These are phyloP conservation scores for Calocybe cyanea DNA, from an alignment of 768 basidiomycete species.

Conservation along the genomic window DNA sequence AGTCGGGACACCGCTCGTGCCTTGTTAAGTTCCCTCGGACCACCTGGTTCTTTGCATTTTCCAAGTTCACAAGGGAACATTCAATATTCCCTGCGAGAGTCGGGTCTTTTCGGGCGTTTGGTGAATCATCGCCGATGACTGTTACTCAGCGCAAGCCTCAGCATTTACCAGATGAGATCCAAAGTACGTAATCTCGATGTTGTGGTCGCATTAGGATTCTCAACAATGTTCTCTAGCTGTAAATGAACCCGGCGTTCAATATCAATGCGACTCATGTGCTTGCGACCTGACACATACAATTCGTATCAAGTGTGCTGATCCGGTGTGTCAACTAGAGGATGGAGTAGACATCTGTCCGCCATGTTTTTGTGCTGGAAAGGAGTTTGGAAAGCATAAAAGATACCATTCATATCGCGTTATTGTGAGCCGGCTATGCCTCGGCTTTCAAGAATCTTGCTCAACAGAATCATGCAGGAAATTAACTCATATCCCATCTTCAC, in stretches of 20 bases:
- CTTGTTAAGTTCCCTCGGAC: constrained; percentile 3
- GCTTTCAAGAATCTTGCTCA: too few relatives aligned
- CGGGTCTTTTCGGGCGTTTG: too few relatives aligned
- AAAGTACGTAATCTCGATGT: constrained; percentile 39
- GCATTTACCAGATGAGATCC: constrained; percentile 60
- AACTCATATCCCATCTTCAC: constrained; percentile 96
- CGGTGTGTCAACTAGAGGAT: constrained; percentile 55
- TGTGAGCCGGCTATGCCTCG: constrained; percentile 38
- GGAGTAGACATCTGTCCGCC: constrained; percentile 91
- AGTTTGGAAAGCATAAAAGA: constrained; percentile 80
- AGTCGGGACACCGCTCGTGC: constrained; percentile 2
- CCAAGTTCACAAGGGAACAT: constrained; percentile 1
- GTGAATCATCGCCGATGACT: constrained; percentile 38
- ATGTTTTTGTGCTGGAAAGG: constrained; percentile 91
- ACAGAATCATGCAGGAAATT: constrained; percentile 61
- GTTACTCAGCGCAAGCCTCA: constrained; percentile 66
- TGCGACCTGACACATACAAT: constrained; percentile 95
- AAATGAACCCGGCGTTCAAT: constrained; percentile 79
- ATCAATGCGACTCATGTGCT: constrained; percentile 79
- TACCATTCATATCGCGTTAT: constrained; percentile 91
- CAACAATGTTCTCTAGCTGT: constrained; percentile 42
- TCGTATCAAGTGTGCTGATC: constrained; percentile 93
- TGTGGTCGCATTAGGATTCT: not conserved
- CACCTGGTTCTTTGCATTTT: constrained; percentile 1
- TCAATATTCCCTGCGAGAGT: too few relatives aligned